Base-by-base conservation (phyloP, 164 flowering plant species). In the Piper longum region DNA sequence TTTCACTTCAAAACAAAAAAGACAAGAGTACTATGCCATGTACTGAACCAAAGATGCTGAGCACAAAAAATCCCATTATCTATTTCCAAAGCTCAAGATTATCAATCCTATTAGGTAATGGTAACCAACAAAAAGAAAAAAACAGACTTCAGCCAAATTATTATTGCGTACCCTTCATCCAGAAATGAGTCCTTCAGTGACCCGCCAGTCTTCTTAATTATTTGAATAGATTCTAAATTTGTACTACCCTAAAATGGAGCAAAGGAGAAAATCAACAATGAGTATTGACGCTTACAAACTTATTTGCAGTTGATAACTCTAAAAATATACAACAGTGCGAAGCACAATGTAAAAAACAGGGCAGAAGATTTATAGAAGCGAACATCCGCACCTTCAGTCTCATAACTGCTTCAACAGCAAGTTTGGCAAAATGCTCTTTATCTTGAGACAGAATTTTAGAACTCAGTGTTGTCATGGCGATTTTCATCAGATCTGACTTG, bases 361-460 rank as follows among this genome's bases (percentile, higher is more conserved):
- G 16, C 16, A 40, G 16, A 40, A 40, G 4, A 41, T 9, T 41
- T 14, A 60, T 41, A 42, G 16, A 43, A 41, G 0, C n/a, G 16
- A 60, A 42, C 4, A 43, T 57, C 60, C 41, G 71, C 63, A 90
- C 98, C 95, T 93, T 93, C 42, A 93, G 84, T 76, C 98, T 80
- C 90, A 90, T 70, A 58, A 93, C 97, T 68, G 98, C 98, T 73
- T 93, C 98, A 19, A 93, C 98, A 64, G 98, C 98, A n/a, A 93
- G 74, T 68, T 77, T 80, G 16, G 96, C 97, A 78, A 93, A 93
- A 73, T 93, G 93, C 66, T 82, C 96, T 76, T 93, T 93, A 67
- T 93, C 97, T 74, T 93, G 98, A 61, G 95, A 89, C 16, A 93
- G 85, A 56, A 93, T 93, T 75, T 93, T 93, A 16, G 98, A 93